Evolutionary conservation across 352 stramenopile species (phyloP).

Genomic region (Globisporangium orthogonon): DNA sequence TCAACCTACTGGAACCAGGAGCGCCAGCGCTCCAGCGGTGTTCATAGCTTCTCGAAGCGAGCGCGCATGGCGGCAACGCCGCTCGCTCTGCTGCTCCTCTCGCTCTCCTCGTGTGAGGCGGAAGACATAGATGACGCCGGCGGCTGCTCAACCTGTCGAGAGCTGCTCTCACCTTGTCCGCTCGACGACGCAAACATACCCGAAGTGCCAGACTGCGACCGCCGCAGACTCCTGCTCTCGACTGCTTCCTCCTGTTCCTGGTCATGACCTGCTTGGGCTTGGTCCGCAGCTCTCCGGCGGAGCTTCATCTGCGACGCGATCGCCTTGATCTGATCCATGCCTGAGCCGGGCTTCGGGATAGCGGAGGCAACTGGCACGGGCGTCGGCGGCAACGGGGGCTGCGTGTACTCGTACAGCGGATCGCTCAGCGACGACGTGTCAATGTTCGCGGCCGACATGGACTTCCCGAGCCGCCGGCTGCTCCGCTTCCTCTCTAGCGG

Average conservation of each 20-base stretch:
- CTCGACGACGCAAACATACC: conserved; percentile 1
- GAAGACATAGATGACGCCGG: too few species aligned
- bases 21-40: conserved; percentile 4
- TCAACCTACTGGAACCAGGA: conserved; percentile 12
- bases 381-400: background rate
- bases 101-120: conserved; percentile 3
- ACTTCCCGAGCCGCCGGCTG: conserved; percentile 33
- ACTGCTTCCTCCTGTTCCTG: background rate
- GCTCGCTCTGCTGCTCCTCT: conserved; percentile 13
- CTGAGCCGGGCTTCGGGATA: conserved; percentile 2
- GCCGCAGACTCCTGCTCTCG: conserved; percentile 5
- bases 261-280: background rate
- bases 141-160: too few species aligned
- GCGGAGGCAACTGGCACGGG: background rate
- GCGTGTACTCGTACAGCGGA: conserved; percentile 2
- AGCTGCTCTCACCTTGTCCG: too few species aligned
- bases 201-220: conserved; percentile 3
- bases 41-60: conserved; percentile 59
- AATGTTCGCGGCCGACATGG: conserved; percentile 52
- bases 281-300: conserved; percentile 23
- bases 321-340: conserved; percentile 67
- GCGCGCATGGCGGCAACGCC: conserved; percentile 68
- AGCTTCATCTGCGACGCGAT: conserved; percentile 76
- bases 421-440: conserved; percentile 33
- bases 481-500: conserved; percentile 18